phyloP scores from a whole-genome alignment of 768 basidiomycete species.

The Pisolithus marmoratus region DNA sequence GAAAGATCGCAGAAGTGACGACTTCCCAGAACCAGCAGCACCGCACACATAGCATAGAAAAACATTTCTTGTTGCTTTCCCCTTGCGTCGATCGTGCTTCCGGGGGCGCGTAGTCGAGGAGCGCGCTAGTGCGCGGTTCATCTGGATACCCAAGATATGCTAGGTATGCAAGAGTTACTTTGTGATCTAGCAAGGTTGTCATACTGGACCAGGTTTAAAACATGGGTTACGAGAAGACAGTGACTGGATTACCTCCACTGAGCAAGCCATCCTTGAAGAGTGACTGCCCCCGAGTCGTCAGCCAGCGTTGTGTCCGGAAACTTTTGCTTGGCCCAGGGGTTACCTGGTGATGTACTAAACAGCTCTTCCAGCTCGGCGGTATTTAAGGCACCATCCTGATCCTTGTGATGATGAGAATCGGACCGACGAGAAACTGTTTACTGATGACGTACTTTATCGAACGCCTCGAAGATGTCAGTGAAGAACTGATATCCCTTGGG shows the following conservation, averaged over 20 bases:
- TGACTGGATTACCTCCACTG: conserved; percentile 77
- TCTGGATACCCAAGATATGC: conserved; percentile 91
- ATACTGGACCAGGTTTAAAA: conserved; percentile 48
- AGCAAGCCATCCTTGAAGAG: conserved; percentile 96
- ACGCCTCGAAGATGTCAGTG: conserved; percentile 92
- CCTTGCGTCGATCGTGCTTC: conserved; percentile 79
- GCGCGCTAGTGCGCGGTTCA: conserved; percentile 72
- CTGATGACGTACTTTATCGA: conserved; percentile 65
- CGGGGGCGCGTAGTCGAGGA: conserved; percentile 82
- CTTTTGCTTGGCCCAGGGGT: conserved; percentile 90
- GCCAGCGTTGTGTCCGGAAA: conserved; percentile 89
- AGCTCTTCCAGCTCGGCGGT: conserved; percentile 76
- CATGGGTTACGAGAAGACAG: conserved; percentile 1
- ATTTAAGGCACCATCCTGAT: conserved; percentile 92
- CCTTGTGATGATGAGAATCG: conserved; percentile 39
- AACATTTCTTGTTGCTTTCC: conserved; percentile 85
- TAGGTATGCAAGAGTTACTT: conserved; percentile 87
- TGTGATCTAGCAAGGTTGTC: conserved; percentile 94
- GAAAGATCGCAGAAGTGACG: conserved; percentile 78
- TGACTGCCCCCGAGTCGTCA: conserved; percentile 83
- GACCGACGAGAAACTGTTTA: not conserved
- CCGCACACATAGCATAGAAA: conserved; percentile 93
- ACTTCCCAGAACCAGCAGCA: conserved; percentile 95
- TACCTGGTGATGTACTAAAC: conserved; percentile 92
- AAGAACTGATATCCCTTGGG: conserved; percentile 96